Conservation (phyloP, 2,329 filamentous ascomycete species). For the Hortaea sp. region DNA sequence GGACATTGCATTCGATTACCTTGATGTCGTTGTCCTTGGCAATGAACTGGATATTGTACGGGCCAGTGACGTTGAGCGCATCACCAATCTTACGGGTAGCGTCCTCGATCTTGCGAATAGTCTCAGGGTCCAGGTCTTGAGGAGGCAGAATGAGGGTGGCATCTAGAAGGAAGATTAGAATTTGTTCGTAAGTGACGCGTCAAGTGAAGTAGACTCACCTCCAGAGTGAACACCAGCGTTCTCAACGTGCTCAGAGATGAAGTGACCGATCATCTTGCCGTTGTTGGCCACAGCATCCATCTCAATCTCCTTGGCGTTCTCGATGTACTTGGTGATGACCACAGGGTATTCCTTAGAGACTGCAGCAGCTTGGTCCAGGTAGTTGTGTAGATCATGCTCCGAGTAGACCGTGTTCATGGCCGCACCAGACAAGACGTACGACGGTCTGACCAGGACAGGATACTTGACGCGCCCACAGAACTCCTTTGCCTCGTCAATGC, state of each 20-base stretch:
- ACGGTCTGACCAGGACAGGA: slow-evolving; percentile 88
- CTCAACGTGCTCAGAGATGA: slow-evolving; percentile 97
- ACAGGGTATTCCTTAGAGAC: slow-evolving; percentile 94
- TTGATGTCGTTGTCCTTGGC: slow-evolving; percentile 99
- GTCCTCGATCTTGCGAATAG: slow-evolving; percentile 83
- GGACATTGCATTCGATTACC: slow-evolving; percentile 98
- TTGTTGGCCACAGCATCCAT: slow-evolving; percentile 96
- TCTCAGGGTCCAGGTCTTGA: slow-evolving; percentile 82
- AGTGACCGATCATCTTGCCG: slow-evolving; percentile 84
- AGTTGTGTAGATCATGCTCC: slow-evolving; percentile 78
- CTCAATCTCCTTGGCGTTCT: slow-evolving; percentile 98
- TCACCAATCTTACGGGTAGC: slow-evolving; percentile 91
- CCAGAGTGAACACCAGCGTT: slow-evolving; percentile 98
- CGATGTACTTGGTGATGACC: slow-evolving; percentile 98
- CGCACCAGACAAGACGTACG: slow-evolving; percentile 91
- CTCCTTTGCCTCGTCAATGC: slow-evolving; percentile 75
- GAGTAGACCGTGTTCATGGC: slow-evolving; percentile 99
- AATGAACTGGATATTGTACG: slow-evolving; percentile 99
- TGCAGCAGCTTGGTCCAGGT: slow-evolving; percentile 80
- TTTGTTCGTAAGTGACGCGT: too few species aligned
- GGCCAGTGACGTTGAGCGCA: slow-evolving; percentile 89
- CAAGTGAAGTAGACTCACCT: too few species aligned
- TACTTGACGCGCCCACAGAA: slow-evolving; percentile 89
- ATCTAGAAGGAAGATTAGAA: too few species aligned
- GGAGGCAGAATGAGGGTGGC: slow-evolving; percentile 91